These are phyloP conservation scores for Conidiobolus coronatus DNA, from an alignment of 371 early-diverging fungal genomes.

Conservation along the genomic window DNA sequence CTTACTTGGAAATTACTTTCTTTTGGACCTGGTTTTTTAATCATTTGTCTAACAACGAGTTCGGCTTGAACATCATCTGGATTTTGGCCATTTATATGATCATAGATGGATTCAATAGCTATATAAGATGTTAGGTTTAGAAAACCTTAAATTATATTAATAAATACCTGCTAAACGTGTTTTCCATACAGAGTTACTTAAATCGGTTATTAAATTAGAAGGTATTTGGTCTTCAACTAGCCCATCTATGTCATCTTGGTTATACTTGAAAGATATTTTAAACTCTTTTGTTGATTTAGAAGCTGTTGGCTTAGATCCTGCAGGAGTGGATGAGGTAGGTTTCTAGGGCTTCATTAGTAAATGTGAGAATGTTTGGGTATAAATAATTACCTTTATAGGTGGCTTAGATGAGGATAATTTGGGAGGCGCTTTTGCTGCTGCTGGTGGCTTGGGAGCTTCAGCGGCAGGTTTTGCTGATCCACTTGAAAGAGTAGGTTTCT, in stretches of 20 bases:
- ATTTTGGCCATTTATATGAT: slow-evolving; percentile 21
- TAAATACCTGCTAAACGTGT: slow-evolving; percentile 37
- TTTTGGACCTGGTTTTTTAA: slow-evolving; percentile 79
- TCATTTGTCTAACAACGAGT: slow-evolving; percentile 47
- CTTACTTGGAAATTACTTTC: slow-evolving; percentile 84
- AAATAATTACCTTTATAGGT: background rate
- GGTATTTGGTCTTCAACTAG: slow-evolving; percentile 35
- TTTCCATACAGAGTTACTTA: slow-evolving; percentile 68
- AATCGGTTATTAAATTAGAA: slow-evolving; percentile 23
- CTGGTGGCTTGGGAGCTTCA: background rate
- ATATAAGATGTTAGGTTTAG: background rate
- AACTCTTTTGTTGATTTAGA: slow-evolving; percentile 25
- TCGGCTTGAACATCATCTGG: slow-evolving; percentile 27
- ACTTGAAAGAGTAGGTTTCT: background rate
- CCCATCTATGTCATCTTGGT: slow-evolving; percentile 38
- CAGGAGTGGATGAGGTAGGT: slow-evolving; percentile 17
- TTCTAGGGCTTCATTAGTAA: slow-evolving; percentile 15
- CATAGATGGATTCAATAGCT: slow-evolving; percentile 51
- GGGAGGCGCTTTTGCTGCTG: slow-evolving; percentile 6
- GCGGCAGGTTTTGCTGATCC: background rate
- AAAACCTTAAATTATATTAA: background rate
- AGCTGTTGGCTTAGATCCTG: slow-evolving; percentile 13
- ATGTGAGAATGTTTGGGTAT: background rate
- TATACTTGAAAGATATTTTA: slow-evolving; percentile 34
- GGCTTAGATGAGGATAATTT: slow-evolving; percentile 7